phyloP scores from a whole-genome alignment of 2,329 filamentous ascomycete genomes.

The Fusarium aywerte region DNA sequence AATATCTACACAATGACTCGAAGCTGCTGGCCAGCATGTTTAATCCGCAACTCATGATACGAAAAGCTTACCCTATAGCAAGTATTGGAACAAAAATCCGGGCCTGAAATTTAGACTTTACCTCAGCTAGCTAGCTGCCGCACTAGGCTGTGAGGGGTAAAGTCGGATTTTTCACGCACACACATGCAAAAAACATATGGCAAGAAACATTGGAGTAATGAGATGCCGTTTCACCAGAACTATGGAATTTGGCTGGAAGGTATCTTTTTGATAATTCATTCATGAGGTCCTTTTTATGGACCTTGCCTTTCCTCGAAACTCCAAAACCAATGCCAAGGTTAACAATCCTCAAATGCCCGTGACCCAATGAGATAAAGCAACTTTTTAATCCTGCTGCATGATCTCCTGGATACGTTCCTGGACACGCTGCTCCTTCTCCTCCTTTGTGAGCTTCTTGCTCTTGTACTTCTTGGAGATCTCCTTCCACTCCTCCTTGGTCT shows the following conservation, averaged over 20 bases:
- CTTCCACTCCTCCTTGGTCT: slow-evolving; percentile 98
- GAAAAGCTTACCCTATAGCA: background rate
- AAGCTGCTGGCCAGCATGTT: background rate
- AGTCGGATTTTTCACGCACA: background rate
- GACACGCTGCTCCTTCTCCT: slow-evolving; percentile 83
- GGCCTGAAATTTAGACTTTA: background rate
- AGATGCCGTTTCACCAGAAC: slow-evolving; percentile 47
- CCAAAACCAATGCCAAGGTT: slow-evolving; percentile 53
- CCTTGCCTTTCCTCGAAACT: slow-evolving; percentile 53
- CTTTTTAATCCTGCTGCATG: slow-evolving; percentile 61
- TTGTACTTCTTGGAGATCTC: slow-evolving; percentile 92
- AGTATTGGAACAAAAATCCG: background rate
- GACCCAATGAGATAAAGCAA: slow-evolving; percentile 37
- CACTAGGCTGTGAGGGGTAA: slow-evolving; percentile 2
- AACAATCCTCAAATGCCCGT: slow-evolving; percentile 47
- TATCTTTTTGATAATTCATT: slow-evolving; percentile 52
- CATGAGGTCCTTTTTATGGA: slow-evolving; percentile 51
- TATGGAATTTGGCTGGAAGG: slow-evolving; percentile 49
- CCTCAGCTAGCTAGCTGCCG: background rate
- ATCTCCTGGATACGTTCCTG: slow-evolving; percentile 92
- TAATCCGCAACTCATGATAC: no score
- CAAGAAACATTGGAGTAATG: slow-evolving; percentile 39
- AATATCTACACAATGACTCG: background rate
- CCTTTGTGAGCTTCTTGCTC: slow-evolving; percentile 80
- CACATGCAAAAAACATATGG: slow-evolving; percentile 5